Conservation (phyloP, 2,329 filamentous ascomycete genomes). For the Thielaviopsis punctulata region DNA sequence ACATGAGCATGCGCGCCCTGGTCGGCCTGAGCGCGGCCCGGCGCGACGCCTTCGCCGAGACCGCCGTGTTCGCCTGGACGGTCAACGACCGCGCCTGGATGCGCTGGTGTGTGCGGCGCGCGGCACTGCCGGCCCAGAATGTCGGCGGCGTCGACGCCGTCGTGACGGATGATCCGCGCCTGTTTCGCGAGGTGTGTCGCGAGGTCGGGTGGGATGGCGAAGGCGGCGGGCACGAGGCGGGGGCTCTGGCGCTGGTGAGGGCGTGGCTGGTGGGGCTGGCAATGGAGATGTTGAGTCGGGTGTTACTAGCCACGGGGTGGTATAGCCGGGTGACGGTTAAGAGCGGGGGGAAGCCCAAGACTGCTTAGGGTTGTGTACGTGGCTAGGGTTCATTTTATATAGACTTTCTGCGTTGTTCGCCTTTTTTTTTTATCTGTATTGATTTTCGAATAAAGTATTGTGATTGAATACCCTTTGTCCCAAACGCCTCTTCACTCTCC, state of each 20-base stretch:
- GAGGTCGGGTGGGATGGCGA: constrained; percentile 5
- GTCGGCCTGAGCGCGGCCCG: constrained; percentile 40
- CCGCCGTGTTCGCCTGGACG: constrained; percentile 66
- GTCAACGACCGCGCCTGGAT: constrained; percentile 66
- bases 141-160: constrained; percentile 49
- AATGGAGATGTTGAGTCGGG: background rate
- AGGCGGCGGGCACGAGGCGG: background rate
- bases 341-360: constrained; percentile 1
- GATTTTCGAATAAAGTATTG: no score
- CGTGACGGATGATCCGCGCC: constrained; percentile 65
- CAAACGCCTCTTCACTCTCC: background rate
- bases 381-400: no score
- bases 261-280: constrained; percentile 2
- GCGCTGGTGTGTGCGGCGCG: constrained; percentile 51
- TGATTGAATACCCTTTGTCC: no score
- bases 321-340: constrained; percentile 10
- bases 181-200: constrained; percentile 44
- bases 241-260: background rate
- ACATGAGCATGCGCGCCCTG: constrained; percentile 42
- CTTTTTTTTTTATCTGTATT: background rate
- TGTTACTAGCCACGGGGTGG: constrained; percentile 6
- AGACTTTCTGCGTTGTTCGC: no score
- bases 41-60: constrained; percentile 30
- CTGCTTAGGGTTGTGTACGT: background rate
- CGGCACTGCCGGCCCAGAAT: constrained; percentile 15